Evolutionary conservation across 176 grass and related monocot genomes (phyloP).

Genomic region (Secale cereale): DNA sequence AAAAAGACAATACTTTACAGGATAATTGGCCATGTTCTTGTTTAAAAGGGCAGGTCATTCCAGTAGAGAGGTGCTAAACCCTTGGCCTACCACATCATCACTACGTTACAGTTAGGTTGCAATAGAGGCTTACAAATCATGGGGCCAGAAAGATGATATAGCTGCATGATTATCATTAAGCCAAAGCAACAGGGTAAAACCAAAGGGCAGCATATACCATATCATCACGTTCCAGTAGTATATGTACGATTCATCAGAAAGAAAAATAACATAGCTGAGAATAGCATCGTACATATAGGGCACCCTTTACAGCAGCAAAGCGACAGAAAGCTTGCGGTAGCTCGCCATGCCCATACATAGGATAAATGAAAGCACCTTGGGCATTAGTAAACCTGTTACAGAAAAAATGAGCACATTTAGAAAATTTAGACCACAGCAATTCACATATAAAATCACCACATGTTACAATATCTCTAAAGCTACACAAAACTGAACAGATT

Average conservation of each 20-base stretch:
- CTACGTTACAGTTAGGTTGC: not conserved
- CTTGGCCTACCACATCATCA: slow-evolving; percentile 14
- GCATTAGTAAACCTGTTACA: slow-evolving; percentile 79
- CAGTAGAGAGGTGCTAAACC: not conserved
- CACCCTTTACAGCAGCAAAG: slow-evolving; percentile 93
- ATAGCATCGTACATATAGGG: slow-evolving; percentile 87
- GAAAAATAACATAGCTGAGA: not conserved
- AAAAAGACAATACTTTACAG: not conserved
- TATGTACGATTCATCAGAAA: not conserved
- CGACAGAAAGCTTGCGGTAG: slow-evolving; percentile 96
- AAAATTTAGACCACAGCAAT: not conserved
- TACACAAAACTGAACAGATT: not conserved
- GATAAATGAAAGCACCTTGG: slow-evolving; percentile 87
- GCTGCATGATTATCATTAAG: not conserved
- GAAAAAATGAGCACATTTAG: not conserved
- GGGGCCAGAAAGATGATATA: not conserved
- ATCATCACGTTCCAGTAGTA: not conserved
- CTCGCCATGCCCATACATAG: slow-evolving; percentile 95
- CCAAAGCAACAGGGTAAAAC: slow-evolving; percentile 10
- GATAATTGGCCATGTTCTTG: not conserved
- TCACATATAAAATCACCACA: not conserved
- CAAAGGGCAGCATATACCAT: not conserved
- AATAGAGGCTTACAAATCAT: slow-evolving; percentile 1
- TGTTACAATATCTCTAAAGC: not conserved
- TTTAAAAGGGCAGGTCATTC: slow-evolving; percentile 15